Percentiles rank a stretch among this genome's conserved stretches.
Evolutionary conservation across 75 land plant genomes (phyloP).

Genomic region (Isoetes taiwanensis): DNA sequence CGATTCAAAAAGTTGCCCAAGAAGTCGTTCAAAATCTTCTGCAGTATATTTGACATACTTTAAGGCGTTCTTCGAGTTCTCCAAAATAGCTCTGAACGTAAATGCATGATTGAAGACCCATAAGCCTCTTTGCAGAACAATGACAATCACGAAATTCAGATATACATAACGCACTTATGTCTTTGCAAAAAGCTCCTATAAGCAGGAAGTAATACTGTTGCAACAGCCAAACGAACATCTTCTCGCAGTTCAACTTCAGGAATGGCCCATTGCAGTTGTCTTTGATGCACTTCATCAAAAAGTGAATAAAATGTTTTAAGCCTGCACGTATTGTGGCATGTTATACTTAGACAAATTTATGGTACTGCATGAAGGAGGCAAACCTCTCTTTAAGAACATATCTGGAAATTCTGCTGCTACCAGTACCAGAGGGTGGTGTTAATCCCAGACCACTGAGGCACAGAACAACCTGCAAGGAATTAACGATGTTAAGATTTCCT

Average conservation of each 20-base stretch:
- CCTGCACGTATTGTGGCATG: no score
- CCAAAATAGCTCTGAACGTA: slow-evolving; percentile 45
- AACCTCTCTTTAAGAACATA: slow-evolving; percentile 71
- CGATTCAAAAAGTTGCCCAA: slow-evolving; percentile 81
- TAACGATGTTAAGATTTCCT: background rate
- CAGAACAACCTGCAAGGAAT: slow-evolving; percentile 50
- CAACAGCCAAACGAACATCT: slow-evolving; percentile 69
- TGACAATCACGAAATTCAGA: background rate
- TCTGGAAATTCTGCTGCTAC: slow-evolving; percentile 83
- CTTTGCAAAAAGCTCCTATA: slow-evolving; percentile 48
- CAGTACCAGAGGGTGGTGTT: slow-evolving; percentile 39
- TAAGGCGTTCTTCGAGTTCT: slow-evolving; percentile 60
- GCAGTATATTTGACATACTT: slow-evolving; percentile 66
- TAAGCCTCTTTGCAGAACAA: background rate
- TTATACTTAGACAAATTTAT: no score
- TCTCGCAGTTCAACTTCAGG: slow-evolving; percentile 89
- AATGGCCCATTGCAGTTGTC: slow-evolving; percentile 85
- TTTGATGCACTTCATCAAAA: slow-evolving; percentile 88
- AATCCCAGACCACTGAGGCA: slow-evolving; percentile 63
- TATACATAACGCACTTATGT: slow-evolving; percentile 13
- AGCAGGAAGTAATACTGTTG: slow-evolving; percentile 82
- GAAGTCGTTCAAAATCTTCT: slow-evolving; percentile 69
- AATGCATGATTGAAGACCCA: background rate
- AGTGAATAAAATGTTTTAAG: slow-evolving; percentile 58
- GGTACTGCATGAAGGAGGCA: background rate